Evolutionary conservation across 2,329 filamentous ascomycete genomes (phyloP), one percentile per base, ranked within the genome.

Genomic region (Arthrobotrys sphaeroides): DNA sequence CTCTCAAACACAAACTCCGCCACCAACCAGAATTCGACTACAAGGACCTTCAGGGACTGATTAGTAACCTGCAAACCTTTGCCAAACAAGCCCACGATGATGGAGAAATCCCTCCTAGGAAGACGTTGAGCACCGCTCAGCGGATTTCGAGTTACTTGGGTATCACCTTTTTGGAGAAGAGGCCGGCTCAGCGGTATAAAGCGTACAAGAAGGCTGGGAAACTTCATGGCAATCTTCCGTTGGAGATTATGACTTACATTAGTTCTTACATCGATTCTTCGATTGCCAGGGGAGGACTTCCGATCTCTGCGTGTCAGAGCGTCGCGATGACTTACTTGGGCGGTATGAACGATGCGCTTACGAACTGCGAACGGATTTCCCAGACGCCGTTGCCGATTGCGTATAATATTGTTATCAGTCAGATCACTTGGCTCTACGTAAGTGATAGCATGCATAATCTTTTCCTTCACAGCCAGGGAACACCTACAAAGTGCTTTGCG

Each of bases 401-500:
- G 45, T 95, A 95, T 84, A 89, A 88, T 78, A 95, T 96, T 79
- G 88, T 91, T 79, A 94, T 95, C 81, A 89, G 90, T n/a, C 92
- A 96, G 81, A 94, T 95, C 80, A 92, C 92, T 28, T 94, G 91
- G 88, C 87, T 93, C 57, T 96, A 95, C 83, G 89, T 95, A 28
- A 51, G 59, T 60, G 16, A 42, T 26, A 16, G 2, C 36, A 10
- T 3, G n/a, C n/a, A n/a, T n/a, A n/a, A n/a, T n/a, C n/a, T n/a
- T n/a, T n/a, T n/a, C n/a, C n/a, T n/a, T n/a, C n/a, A n/a, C n/a
- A n/a, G n/a, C n/a, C n/a, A n/a, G n/a, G n/a, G n/a, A n/a, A n/a
- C n/a, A n/a, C n/a, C n/a, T n/a, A n/a, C n/a, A n/a, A n/a, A n/a
- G n/a, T 33, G 28, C 28, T 5, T 33, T 33, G 28, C 28, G 28